Percentiles rank a stretch among this genome's conserved stretches.
Evolutionary conservation across 2,329 filamentous ascomycete genomes (phyloP).

Genomic region (Fusarium veterinarium): DNA sequence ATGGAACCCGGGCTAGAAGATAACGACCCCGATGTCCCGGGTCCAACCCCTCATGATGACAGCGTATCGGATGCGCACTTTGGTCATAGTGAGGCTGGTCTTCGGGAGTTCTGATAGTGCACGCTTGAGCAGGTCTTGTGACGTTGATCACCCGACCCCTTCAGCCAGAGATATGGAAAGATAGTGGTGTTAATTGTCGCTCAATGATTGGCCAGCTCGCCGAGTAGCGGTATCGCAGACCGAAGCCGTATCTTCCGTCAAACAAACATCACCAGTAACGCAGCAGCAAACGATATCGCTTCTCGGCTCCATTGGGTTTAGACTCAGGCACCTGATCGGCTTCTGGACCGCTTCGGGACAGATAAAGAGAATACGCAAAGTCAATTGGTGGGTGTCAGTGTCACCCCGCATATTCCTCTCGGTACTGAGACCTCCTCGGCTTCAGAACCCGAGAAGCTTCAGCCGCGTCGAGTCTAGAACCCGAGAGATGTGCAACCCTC

Average conservation of each 20-base stretch:
- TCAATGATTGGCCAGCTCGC: neutral
- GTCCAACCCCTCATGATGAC: neutral
- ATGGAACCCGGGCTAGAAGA: neutral
- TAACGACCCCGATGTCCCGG: neutral
- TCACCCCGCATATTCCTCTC: neutral
- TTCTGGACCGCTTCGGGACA: neutral
- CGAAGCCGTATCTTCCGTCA: neutral
- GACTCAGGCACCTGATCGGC: slow-evolving; percentile 6
- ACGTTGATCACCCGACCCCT: neutral
- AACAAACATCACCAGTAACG: neutral
- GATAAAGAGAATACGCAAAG: neutral
- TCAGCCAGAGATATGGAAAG: neutral
- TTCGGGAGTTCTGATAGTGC: neutral
- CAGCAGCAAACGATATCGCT: neutral
- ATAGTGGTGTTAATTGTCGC: neutral
- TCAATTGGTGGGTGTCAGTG: neutral
- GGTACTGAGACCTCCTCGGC: neutral
- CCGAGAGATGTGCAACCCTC: neutral
- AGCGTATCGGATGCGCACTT: neutral
- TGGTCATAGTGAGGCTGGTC: neutral
- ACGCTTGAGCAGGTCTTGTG: neutral
- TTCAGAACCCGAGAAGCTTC: neutral
- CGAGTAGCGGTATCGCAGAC: neutral
- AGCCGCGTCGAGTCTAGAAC: neutral
- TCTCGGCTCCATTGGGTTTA: neutral